A percentile compares a stretch with the other conserved stretches of the same genome.
phyloP scores from a whole-genome alignment of 1,284 basidiomycete species.

The Sporisorium exsertum region DNA sequence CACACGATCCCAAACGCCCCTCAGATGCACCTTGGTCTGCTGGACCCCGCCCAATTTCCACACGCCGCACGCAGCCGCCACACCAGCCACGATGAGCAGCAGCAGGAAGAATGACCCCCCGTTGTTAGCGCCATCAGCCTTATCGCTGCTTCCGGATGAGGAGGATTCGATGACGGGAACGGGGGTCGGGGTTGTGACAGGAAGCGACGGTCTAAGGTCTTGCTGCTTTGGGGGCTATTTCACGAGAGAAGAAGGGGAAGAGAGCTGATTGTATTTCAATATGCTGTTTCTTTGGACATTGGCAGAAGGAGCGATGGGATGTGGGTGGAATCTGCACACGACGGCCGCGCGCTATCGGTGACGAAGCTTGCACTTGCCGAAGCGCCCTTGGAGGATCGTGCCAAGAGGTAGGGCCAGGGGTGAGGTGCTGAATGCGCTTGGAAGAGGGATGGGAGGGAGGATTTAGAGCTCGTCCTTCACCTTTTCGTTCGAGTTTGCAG shows the following conservation, averaged over 20 bases:
- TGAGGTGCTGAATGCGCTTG: neutral
- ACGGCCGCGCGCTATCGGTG: neutral
- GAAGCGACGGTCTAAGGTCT: neutral
- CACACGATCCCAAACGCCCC: neutral
- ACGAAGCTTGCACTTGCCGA: neutral
- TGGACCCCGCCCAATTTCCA: slow-evolving; percentile 38
- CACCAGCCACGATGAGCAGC: slow-evolving; percentile 29
- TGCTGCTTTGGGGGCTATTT: neutral
- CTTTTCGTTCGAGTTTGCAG: slow-evolving; percentile 28
- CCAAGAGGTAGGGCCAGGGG: too few species aligned
- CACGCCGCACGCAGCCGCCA: slow-evolving; percentile 10
- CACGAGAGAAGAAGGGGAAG: slow-evolving; percentile 4
- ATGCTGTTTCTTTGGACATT: slow-evolving; percentile 11
- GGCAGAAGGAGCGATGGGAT: neutral
- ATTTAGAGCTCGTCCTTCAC: slow-evolving; percentile 63
- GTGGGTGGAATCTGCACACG: neutral
- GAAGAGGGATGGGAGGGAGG: neutral
- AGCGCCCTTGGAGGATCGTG: neutral
- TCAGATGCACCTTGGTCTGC: slow-evolving; percentile 30
- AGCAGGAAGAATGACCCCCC: slow-evolving; percentile 35
- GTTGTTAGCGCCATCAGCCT: too few species aligned
- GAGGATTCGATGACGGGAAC: slow-evolving; percentile 3
- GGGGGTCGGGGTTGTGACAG: neutral
- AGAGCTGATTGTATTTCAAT: slow-evolving; percentile 36
- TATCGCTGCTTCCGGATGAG: neutral